Evolutionary conservation across 257 asterid species (phyloP), one percentile per base, ranked within the genome.

Genomic region (Craterostigma plantagineum): DNA sequence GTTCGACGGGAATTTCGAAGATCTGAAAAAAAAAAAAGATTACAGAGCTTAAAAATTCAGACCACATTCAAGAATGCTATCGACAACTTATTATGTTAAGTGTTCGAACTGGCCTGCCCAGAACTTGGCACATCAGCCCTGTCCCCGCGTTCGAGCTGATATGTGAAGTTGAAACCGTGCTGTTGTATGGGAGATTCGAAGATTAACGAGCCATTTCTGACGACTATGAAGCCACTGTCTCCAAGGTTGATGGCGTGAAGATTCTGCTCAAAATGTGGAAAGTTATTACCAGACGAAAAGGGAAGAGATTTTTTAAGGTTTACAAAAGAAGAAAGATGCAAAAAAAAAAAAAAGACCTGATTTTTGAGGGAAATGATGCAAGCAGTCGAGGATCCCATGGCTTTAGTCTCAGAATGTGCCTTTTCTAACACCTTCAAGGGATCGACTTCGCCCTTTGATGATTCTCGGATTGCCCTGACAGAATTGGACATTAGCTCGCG

Each of bases 161-260:
- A 79, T 13, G 92, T 48, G 69, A 69, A 84, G 58, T 84, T 84
- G 79, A 84, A 84, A 46, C 91, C 68, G 42, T 84, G 93, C 40
- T 69, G 84, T 58, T 84, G 95, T 11, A 63, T 81, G 7, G 95
- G 92, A 0, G 92, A 76, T 30, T 70, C 81, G 38, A 84, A 84
- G 33, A 72, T 42, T 35, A 61, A 40, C 38, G 49, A 3, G 27
- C 93, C 95, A 34, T 76, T 84, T 68, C 95, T 69, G 42, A 79
- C 63, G 23, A 84, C 56, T 33, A 79, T 65, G 51, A 84, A 84
- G 4, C 95, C 95, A 34, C 95, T 84, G 35, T 84, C 95, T 53
- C 95, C 95, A 16, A 84, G 93, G 64, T 84, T 84, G 43, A 84
- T 73, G 54, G 93, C 95, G 50, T 69, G 83, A 45, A 84, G 86